Evolutionary conservation across 345 rosid species (phyloP).

Genomic region (Salix purpurea): DNA sequence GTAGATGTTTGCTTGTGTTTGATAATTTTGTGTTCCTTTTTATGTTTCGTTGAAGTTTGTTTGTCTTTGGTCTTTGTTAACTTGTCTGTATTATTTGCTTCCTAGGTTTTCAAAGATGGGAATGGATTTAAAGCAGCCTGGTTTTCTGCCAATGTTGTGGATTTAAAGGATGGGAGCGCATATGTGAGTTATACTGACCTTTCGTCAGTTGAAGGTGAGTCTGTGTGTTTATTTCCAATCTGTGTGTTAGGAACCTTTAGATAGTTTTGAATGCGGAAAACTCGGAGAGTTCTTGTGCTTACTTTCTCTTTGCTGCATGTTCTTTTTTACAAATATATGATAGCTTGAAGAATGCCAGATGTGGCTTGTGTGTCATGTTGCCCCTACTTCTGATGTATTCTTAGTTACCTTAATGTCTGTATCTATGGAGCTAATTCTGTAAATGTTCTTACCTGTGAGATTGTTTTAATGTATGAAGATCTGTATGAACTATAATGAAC

Average conservation of each 20-base stretch:
- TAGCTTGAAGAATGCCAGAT: background rate
- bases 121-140: slow-evolving; percentile 64
- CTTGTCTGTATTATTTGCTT: background rate
- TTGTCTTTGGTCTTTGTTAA: background rate
- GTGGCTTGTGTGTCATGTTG: background rate
- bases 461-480: background rate
- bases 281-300: background rate
- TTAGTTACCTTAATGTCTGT: background rate
- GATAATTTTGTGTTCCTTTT: background rate
- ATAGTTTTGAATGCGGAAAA: slow-evolving; percentile 3
- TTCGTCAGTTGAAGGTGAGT: slow-evolving; percentile 59
- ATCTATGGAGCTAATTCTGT: background rate
- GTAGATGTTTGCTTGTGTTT: background rate
- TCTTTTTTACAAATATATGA: background rate
- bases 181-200: slow-evolving; percentile 66
- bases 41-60: background rate
- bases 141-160: slow-evolving; percentile 69
- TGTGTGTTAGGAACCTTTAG: background rate
- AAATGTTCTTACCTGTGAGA: background rate
- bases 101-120: slow-evolving; percentile 76
- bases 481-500: slow-evolving; percentile 1
- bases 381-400: background rate
- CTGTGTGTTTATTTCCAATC: background rate
- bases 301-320: background rate
- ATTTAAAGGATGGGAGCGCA: slow-evolving; percentile 74